Percentiles rank a stretch among this genome's conserved stretches.
Evolutionary conservation across 2,329 filamentous ascomycete species (phyloP).

Genomic region (Neonectria faginata): DNA sequence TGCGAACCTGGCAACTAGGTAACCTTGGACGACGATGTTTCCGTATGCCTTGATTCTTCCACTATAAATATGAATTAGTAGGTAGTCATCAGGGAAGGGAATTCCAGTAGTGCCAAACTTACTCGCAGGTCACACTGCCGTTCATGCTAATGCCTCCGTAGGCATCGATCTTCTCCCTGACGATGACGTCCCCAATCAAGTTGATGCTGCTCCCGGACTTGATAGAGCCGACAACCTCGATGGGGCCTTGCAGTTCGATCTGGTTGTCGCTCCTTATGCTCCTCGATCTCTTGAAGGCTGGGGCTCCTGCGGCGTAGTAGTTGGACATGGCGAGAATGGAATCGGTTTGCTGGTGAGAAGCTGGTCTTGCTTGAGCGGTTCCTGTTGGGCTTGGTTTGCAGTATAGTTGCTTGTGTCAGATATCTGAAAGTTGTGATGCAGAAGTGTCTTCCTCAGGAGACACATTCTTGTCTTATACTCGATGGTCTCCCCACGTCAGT

Average conservation of each 20-base stretch:
- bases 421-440: slow-evolving; percentile 9
- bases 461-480: slow-evolving; percentile 24
- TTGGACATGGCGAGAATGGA: slow-evolving; percentile 41
- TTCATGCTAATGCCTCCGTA: slow-evolving; percentile 58
- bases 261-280: slow-evolving; percentile 58
- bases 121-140: slow-evolving; percentile 59
- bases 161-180: slow-evolving; percentile 60
- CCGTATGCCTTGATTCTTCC: slow-evolving; percentile 60
- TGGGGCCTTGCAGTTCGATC: slow-evolving; percentile 56
- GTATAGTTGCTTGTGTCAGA: slow-evolving; percentile 5
- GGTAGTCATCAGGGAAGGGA: neutral
- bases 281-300: slow-evolving; percentile 48
- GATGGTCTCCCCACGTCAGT: neutral
- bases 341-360: neutral
- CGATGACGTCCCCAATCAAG: slow-evolving; percentile 57
- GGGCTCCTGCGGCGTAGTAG: slow-evolving; percentile 42
- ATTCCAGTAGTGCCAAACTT: slow-evolving; percentile 32
- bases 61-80: slow-evolving; percentile 41
- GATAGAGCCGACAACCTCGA: slow-evolving; percentile 62
- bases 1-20: slow-evolving; percentile 53
- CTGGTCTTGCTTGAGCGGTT: neutral
- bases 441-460: slow-evolving; percentile 15
- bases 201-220: slow-evolving; percentile 58
- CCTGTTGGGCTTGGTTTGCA: slow-evolving; percentile 7
- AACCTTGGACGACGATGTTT: slow-evolving; percentile 57